Evolutionary conservation across 2,329 filamentous ascomycete species (phyloP).

Genomic region (Aureobasidium sp.): DNA sequence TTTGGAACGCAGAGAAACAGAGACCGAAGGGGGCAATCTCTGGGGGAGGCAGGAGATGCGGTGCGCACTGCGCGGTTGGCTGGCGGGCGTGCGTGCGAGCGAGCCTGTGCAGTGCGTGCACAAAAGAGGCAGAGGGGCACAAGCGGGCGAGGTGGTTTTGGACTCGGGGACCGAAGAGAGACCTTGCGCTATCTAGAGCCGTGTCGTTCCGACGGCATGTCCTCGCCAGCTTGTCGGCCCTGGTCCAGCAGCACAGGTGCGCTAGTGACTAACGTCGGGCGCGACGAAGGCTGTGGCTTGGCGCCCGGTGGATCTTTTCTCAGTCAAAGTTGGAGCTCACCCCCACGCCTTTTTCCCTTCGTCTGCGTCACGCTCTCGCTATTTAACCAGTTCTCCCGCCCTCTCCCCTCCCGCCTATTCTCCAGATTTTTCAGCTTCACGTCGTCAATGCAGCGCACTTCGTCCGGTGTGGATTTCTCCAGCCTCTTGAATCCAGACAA

Average conservation of each 20-base stretch:
- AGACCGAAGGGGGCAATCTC: background rate
- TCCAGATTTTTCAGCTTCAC: constrained; percentile 9
- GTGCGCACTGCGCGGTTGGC: background rate
- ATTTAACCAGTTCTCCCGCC: constrained; percentile 13
- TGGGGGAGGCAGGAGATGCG: background rate
- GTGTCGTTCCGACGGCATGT: constrained; percentile 11
- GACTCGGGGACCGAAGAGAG: constrained; percentile 3
- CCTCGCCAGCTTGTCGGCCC: constrained; percentile 10
- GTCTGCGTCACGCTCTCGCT: constrained; percentile 12
- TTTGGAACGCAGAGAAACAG: background rate
- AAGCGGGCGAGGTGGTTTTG: constrained; percentile 6
- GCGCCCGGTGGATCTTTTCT: constrained; percentile 11
- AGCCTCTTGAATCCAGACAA: constrained; percentile 61
- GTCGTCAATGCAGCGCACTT: constrained; percentile 57
- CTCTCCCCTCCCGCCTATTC: constrained; percentile 12
- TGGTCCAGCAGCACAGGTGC: constrained; percentile 11
- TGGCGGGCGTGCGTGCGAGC: too few species aligned
- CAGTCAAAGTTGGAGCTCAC: constrained; percentile 12
- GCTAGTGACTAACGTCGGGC: constrained; percentile 12
- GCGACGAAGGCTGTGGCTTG: constrained; percentile 11
- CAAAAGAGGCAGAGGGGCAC: constrained; percentile 4
- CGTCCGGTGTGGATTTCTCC: constrained; percentile 65
- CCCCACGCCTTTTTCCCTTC: constrained; percentile 11
- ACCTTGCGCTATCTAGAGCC: constrained; percentile 10
- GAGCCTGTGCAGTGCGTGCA: background rate